Conservation (phyloP, 2,329 filamentous ascomycete species). For the Pezicula rhizophila region DNA sequence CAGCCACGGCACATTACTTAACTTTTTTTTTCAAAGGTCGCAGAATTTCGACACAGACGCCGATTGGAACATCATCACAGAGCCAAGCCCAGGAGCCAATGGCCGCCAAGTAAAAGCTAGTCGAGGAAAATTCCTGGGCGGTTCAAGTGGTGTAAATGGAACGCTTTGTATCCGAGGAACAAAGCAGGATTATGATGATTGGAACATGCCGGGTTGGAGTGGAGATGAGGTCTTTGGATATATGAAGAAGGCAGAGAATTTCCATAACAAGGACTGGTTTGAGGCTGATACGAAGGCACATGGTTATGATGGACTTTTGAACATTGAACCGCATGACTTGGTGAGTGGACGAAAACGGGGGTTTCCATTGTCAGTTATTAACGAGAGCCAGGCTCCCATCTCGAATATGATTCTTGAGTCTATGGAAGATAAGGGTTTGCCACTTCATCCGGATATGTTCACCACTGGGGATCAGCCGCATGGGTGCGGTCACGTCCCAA, state of each 20-base stretch:
- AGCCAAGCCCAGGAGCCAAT: slow-evolving; percentile 33
- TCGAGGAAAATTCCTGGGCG: slow-evolving; percentile 43
- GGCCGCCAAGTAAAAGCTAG: slow-evolving; percentile 40
- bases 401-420: slow-evolving; percentile 49
- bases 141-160: slow-evolving; percentile 43
- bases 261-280: slow-evolving; percentile 53
- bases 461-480: slow-evolving; percentile 44
- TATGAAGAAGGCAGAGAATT: slow-evolving; percentile 54
- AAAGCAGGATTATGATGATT: slow-evolving; percentile 48
- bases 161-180: slow-evolving; percentile 43
- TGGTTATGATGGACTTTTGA: slow-evolving; percentile 44
- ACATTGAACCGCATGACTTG: slow-evolving; percentile 51
- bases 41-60: slow-evolving; percentile 41
- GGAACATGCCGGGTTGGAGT: slow-evolving; percentile 48
- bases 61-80: slow-evolving; percentile 45
- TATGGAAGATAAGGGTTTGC: slow-evolving; percentile 46
- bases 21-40: slow-evolving; percentile 26
- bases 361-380: background rate
- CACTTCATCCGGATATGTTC: slow-evolving; percentile 55
- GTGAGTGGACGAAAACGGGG: slow-evolving; percentile 23
- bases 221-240: slow-evolving; percentile 51
- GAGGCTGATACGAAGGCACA: slow-evolving; percentile 41
- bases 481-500: slow-evolving; percentile 48
- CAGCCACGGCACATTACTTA: background rate
- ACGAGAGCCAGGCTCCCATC: slow-evolving; percentile 35